Conservation (phyloP, 1,284 basidiomycete species). For the Chalciporus piperatoides region DNA sequence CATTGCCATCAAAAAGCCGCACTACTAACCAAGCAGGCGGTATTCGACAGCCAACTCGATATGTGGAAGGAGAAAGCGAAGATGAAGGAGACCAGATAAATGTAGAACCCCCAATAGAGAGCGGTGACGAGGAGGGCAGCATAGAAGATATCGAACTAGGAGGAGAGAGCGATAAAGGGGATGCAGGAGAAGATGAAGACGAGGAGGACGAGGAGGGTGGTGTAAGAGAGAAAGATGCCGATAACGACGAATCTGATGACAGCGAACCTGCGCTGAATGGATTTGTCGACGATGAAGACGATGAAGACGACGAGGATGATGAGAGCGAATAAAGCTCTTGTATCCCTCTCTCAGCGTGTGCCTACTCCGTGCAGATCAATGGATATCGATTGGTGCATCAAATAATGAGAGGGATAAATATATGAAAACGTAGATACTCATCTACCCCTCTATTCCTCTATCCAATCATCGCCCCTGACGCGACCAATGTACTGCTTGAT, state of each 20-base stretch:
- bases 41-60: conserved; percentile 46
- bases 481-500: conserved; percentile 61
- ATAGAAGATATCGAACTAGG: conserved; percentile 67
- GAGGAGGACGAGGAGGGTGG: conserved; percentile 51
- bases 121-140: conserved; percentile 62
- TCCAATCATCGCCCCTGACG: conserved; percentile 63
- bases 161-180: conserved; percentile 55
- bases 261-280: conserved; percentile 53
- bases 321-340: conserved; percentile 41
- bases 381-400: conserved; percentile 3
- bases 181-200: conserved; percentile 49
- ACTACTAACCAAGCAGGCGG: conserved; percentile 27
- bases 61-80: conserved; percentile 77
- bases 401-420: neutral
- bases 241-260: conserved; percentile 51
- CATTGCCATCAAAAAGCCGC: conserved; percentile 43
- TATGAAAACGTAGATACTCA: conserved; percentile 19
- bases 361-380: conserved; percentile 1
- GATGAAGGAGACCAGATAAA: conserved; percentile 66
- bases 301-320: conserved; percentile 63
- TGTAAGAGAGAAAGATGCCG: conserved; percentile 45
- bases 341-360: neutral
- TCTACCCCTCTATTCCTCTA: conserved; percentile 64
- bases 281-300: conserved; percentile 72
- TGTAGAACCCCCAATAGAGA: conserved; percentile 62